A percentile compares a stretch with the other conserved stretches of the same genome.
Evolutionary conservation across 2,329 filamentous ascomycete genomes (phyloP).

Genomic region (Colletotrichum gloeosporioides): DNA sequence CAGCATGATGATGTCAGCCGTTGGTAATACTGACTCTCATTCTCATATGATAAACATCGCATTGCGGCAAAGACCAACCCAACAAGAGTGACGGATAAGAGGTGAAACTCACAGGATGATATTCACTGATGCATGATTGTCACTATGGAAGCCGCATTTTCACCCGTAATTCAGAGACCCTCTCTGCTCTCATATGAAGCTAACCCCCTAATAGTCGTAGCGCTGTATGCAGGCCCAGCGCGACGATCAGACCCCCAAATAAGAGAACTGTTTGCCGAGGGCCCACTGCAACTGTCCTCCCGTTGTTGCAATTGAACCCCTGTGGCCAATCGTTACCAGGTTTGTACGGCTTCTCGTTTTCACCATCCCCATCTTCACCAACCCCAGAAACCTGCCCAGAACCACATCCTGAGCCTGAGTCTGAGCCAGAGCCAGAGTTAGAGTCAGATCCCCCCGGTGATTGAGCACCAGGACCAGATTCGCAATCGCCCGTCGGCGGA

Average conservation of each 20-base stretch:
- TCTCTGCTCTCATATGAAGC: neutral
- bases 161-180: neutral
- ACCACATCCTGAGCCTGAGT: neutral
- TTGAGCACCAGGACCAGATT: neutral
- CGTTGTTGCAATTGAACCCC: neutral
- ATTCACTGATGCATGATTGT: fast-evolving
- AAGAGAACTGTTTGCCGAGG: neutral
- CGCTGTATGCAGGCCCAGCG: neutral
- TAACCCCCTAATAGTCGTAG: neutral
- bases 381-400: neutral
- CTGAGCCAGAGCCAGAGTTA: neutral
- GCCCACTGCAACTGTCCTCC: neutral
- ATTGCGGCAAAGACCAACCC: neutral
- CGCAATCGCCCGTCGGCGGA: neutral
- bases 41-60: neutral
- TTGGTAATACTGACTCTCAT: neutral
- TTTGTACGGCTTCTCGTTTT: neutral
- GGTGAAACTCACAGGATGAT: neutral
- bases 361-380: neutral
- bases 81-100: neutral
- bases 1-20: neutral
- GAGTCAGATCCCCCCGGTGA: neutral
- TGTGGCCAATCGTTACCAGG: neutral
- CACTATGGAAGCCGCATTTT: neutral
- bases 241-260: neutral